Evolutionary conservation across 2,329 filamentous ascomycete genomes (phyloP), one percentile per base, ranked within the genome.

Genomic region (Calonectria multiphialidica): DNA sequence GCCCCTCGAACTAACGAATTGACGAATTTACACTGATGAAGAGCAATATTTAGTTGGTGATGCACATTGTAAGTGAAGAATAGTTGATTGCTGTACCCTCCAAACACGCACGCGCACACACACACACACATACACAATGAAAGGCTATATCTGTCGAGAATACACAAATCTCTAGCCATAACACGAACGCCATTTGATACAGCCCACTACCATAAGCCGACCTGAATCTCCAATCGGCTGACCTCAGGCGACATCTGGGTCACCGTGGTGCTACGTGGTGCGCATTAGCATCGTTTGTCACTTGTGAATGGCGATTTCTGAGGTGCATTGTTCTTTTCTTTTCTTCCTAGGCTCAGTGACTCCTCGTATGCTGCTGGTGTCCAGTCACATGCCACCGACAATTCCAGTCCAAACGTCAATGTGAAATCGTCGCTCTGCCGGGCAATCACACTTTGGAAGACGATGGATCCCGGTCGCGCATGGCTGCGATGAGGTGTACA

Each of bases 231-330:
- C 55, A 59, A 21, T 73, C 67, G 70, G 50, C 66, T 75, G 65
- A 75, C 61, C 70, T 76, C 71, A 72, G 68, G 66, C 73, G 70
- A 55, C 71, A 72, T 50, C 18, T 28, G 35, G 35, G 53, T 53
- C 25, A 33, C 40, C 40, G 75, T 65, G 50, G 69, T 72, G 68
- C 68, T 71, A 74, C 68, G 28, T 62, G 49, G 66, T 72, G 64
- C 66, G 62, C 33, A 23, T 16, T 44, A 13, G 16, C 40, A 42
- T 30, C 18, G 37, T 71, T 37, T 28, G 21, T 55, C 66, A 62
- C 30, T 59, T 40, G 65, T 44, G 45, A 18, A 35, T 50, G 23
- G 12, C 44, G 30, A 21, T 25, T 23, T 33, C 18, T 21, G 35
- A 23, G 33, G 21, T 30, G 18, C n/a, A 25, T 40, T 16, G 13